Percentiles rank a stretch among this genome's conserved stretches.
phyloP scores from a whole-genome alignment of 768 basidiomycete genomes.

The Gloeostereum incarnatum region DNA sequence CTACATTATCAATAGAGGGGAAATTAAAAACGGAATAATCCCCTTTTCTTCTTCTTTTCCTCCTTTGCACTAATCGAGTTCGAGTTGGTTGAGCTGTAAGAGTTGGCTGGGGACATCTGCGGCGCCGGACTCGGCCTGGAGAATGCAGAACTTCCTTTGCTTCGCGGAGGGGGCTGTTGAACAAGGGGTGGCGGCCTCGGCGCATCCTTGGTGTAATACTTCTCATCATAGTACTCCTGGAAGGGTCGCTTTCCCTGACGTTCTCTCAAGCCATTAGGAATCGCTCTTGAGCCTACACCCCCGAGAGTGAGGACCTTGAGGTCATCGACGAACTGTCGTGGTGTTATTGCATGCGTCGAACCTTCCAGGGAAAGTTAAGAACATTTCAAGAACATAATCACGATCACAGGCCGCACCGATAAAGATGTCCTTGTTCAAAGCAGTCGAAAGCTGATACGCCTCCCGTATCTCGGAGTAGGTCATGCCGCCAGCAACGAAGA shows the following conservation, averaged over 20 bases:
- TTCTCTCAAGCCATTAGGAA: constrained; percentile 62
- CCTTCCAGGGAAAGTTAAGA: too few species aligned
- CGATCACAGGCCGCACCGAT: constrained; percentile 51
- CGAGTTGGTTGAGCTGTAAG: constrained; percentile 37
- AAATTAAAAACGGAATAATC: constrained; percentile 25
- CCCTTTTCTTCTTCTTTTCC: constrained; percentile 69
- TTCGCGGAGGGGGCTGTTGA: constrained; percentile 23
- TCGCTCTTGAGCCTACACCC: constrained; percentile 70
- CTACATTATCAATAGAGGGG: too few species aligned
- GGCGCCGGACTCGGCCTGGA: constrained; percentile 19
- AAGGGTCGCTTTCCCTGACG: constrained; percentile 37
- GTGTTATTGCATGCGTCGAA: constrained; percentile 82
- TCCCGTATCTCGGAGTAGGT: constrained; percentile 94
- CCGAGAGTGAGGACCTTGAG: constrained; percentile 79
- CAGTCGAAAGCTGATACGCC: constrained; percentile 68
- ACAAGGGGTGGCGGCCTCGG: constrained; percentile 36
- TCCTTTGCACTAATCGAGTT: constrained; percentile 27
- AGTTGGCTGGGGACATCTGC: constrained; percentile 45
- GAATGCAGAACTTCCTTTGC: constrained; percentile 8
- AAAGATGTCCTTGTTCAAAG: constrained; percentile 80
- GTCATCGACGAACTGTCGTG: constrained; percentile 78
- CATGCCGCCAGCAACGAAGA: constrained; percentile 93
- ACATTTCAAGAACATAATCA: too few species aligned
- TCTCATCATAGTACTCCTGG: constrained; percentile 76
- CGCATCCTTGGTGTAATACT: constrained; percentile 60